Conservation (phyloP, 306 rosid species). For the Mimosa bimucronata region DNA sequence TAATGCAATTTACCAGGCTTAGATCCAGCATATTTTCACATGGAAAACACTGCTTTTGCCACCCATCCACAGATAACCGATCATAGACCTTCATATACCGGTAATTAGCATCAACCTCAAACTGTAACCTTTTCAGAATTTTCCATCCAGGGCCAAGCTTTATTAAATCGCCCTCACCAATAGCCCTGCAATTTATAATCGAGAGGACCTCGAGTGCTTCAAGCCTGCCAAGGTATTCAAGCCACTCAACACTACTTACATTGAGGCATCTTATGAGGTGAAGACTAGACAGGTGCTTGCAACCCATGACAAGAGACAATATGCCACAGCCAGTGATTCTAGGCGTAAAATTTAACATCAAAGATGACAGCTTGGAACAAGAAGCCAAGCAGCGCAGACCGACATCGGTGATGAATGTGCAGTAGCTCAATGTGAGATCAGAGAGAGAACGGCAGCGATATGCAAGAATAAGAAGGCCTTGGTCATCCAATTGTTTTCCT, state of each 20-base stretch:
- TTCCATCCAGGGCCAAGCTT: conserved; percentile 78
- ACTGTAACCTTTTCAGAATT: conserved; percentile 71
- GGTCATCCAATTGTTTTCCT: conserved; percentile 88
- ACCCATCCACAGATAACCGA: conserved; percentile 76
- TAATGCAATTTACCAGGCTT: conserved; percentile 87
- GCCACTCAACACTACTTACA: conserved; percentile 75
- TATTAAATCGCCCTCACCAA: conserved; percentile 63
- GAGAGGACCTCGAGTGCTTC: conserved; percentile 57
- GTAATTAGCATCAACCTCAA: conserved; percentile 86
- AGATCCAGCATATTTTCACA: conserved; percentile 77
- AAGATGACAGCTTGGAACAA: conserved; percentile 64
- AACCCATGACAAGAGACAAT: conserved; percentile 80
- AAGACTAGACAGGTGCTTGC: conserved; percentile 68
- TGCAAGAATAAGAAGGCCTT: conserved; percentile 73
- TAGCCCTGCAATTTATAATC: conserved; percentile 60
- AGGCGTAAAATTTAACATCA: conserved; percentile 76
- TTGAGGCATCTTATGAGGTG: conserved; percentile 86
- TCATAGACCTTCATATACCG: conserved; percentile 90
- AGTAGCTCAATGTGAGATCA: conserved; percentile 79
- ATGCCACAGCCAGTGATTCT: conserved; percentile 87
- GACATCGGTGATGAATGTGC: conserved; percentile 79
- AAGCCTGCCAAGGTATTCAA: conserved; percentile 61
- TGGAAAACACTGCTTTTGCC: conserved; percentile 80
- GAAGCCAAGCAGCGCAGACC: conserved; percentile 77
- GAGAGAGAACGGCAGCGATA: conserved; percentile 53